Evolutionary conservation across 768 basidiomycete genomes (phyloP), one percentile per base, ranked within the genome.

Genomic region (Rhodosporidiobolus sp.): DNA sequence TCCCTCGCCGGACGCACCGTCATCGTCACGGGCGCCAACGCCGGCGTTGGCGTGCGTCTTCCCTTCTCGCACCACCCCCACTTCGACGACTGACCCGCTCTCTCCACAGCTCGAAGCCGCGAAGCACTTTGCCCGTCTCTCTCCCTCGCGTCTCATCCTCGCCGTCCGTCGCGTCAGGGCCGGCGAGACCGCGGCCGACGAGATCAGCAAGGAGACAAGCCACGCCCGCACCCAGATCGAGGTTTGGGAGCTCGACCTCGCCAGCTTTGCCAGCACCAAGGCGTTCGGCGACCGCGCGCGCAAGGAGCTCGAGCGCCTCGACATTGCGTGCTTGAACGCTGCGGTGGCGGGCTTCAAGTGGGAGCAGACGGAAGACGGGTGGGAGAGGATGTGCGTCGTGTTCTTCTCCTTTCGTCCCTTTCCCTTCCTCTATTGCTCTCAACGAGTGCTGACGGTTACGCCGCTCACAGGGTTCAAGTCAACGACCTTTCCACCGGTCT

Each of bases 401-500:
- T 30, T 9, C 26, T 14, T 0, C 30, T 26, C n/a, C 54, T 22
- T 56, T 14, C 53, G 28, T 11, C 53, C 8, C 14, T 30, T 54
- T 54, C 6, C 30, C 30, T 6, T 50, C 45, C 30, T 48, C 38
- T 43, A 7, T 43, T 43, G 8, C 38, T 43, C 38, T 7, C 38
- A 43, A 14, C 38, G 38, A 43, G 19, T n/a, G n/a, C 26, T 49
- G 46, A 59, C 43, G 35, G 3, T 35, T 24, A 3, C 55, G 10
- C 34, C 12, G 26, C 35, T 28, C 20, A 19, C 53, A 87, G 86
- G 17, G 65, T 86, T 0, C 86, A 87, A 70, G 82, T 85, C 52
- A 86, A 86, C 75, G 73, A 82, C 73, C 77, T 87, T 14, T 79
- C 84, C 1, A 81, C 80, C 12, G 79, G 82, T 11, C 79, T 86